Evolutionary conservation across 176 grass and related monocot genomes (phyloP), one percentile per base, ranked within the genome.

Genomic region (Raddia guianensis): DNA sequence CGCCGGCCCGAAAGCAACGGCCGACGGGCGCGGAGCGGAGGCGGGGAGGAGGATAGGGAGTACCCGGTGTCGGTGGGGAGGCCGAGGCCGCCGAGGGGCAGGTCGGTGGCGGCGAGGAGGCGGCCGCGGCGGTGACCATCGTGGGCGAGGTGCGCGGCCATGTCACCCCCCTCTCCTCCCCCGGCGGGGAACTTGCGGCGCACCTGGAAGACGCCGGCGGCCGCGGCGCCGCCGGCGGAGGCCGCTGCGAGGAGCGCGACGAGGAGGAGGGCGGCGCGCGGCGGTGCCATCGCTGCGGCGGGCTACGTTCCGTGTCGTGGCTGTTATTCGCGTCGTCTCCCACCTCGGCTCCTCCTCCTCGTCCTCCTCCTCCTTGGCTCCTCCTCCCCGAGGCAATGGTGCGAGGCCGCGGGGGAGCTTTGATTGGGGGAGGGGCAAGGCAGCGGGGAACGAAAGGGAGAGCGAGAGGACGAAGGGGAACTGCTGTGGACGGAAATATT

Each of bases 51-150:
- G 50, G 10, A 21, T 0, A 0, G 35, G 48, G 32, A 77, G 69
- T 84, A 98, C 95, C 95, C 92, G 27, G 90, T 79, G 65, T 82
- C 87, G 37, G 81, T 89, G 81, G 81, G 87, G 54, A 89, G 87
- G 75, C 87, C 87, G 48, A 90, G 61, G 83, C 91, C 91, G 15
- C 91, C 91, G 53, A 94, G 82, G 42, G 83, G 66, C 79, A 94
- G 5, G 64, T 91, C 91, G 53, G 52, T 83, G 42, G 83, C 18
- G 10, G 60, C 75, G 71, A 88, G 91, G 79, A 94, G 80, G 11
- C 91, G 82, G 20, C 86, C 83, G 59, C 81, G 82, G 82, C 91
- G 91, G 45, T 1, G 18, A 70, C 60, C 27, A 61, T 94, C 91
- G 53, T 94, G 91, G 53, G 83, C 79, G 27, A 72, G 88, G 60